Percentiles rank a stretch among this genome's conserved stretches.
phyloP scores from a whole-genome alignment of 768 basidiomycete species.

The Mycena galericulata region DNA sequence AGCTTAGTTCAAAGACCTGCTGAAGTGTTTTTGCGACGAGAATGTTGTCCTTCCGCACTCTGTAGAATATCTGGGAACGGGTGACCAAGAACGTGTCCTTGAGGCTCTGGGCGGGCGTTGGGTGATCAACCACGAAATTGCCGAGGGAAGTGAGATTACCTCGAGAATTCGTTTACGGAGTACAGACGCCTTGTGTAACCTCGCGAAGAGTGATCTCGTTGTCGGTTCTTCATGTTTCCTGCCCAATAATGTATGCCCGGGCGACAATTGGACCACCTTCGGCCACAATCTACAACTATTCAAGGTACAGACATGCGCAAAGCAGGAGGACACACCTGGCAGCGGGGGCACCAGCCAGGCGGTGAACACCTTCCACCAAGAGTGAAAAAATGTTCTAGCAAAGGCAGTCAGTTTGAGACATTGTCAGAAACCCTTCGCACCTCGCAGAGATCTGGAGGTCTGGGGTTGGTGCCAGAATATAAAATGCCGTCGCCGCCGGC shows the following conservation, averaged over 20 bases:
- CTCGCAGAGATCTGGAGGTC: background rate
- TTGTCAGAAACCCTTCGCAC: background rate
- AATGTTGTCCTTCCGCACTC: slow-evolving; percentile 4
- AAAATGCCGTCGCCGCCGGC: no score
- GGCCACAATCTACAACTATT: background rate
- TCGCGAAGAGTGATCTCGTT: background rate
- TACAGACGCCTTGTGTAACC: background rate
- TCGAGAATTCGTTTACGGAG: background rate
- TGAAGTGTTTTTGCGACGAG: background rate
- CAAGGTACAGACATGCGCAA: no score
- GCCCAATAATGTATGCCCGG: background rate
- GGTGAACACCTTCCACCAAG: background rate
- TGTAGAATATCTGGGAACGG: background rate
- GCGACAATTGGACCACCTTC: background rate
- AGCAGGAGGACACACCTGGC: no score
- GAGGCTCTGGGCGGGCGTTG: slow-evolving; percentile 1
- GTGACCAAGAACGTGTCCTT: background rate
- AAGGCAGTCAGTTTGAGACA: background rate
- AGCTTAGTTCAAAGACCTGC: background rate
- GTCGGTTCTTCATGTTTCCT: background rate
- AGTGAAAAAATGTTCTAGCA: background rate
- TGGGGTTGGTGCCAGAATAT: background rate
- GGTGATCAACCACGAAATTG: no score
- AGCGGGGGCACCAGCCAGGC: no score
- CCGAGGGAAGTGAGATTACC: background rate